A percentile compares a stretch with the other conserved stretches of the same genome.
Conservation (phyloP, 768 basidiomycete species). For the Lactarius indigo region DNA sequence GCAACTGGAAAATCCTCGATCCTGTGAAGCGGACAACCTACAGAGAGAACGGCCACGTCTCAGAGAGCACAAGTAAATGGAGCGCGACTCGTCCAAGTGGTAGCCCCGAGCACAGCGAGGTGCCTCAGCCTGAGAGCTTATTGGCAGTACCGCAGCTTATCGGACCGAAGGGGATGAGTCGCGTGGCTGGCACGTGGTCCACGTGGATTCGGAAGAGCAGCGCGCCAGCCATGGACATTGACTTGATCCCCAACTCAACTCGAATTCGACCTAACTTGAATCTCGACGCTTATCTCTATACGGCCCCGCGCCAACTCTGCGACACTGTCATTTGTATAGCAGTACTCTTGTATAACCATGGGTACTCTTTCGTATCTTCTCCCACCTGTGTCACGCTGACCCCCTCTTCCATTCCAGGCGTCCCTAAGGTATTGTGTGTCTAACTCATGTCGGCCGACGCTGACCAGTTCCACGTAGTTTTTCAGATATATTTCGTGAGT, state of each 20-base stretch:
- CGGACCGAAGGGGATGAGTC: too few relatives aligned
- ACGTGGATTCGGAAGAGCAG: slow-evolving; percentile 7
- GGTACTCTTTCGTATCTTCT: slow-evolving; percentile 9
- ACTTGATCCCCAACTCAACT: not conserved
- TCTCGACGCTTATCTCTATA: not conserved
- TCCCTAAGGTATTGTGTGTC: slow-evolving; percentile 41
- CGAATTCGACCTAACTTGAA: not conserved
- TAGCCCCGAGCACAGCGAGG: too few relatives aligned
- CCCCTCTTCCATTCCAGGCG: slow-evolving; percentile 34
- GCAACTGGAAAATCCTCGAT: too few relatives aligned
- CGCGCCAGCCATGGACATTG: not conserved
- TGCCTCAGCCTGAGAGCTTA: too few relatives aligned
- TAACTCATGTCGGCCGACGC: slow-evolving; percentile 1
- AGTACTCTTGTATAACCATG: slow-evolving; percentile 11
- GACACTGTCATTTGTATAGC: not conserved
- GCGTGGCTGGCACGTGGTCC: slow-evolving; percentile 2
- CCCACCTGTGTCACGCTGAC: slow-evolving; percentile 2
- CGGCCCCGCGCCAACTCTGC: not conserved
- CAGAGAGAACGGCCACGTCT: too few relatives aligned
- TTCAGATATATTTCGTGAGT: slow-evolving; percentile 94
- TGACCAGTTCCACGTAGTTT: slow-evolving; percentile 52
- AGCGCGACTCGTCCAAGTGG: too few relatives aligned
- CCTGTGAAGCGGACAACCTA: too few relatives aligned
- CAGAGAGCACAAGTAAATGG: too few relatives aligned
- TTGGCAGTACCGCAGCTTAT: too few relatives aligned